A percentile compares a stretch with the other conserved stretches of the same genome.
Conservation (phyloP, 345 rosid genomes). For the Pistacia atlantica region DNA sequence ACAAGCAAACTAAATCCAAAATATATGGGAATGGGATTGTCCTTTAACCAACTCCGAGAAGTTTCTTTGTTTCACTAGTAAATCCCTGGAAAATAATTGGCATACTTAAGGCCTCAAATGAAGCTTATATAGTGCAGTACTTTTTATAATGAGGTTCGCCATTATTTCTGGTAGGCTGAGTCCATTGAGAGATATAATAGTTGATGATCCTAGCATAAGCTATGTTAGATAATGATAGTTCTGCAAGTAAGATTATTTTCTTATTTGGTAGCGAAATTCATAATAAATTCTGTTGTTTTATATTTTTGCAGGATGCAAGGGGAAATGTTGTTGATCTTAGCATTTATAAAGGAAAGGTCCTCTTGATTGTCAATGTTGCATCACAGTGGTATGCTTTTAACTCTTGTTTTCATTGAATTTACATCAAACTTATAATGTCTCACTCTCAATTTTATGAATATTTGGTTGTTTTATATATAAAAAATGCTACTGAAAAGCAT, state of each 20-base stretch:
- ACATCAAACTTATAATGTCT: too few relatives aligned
- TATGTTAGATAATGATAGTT: neutral
- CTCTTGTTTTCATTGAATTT: neutral
- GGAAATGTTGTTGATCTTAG: conserved; percentile 79
- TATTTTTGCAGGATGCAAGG: conserved; percentile 61
- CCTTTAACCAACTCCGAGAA: neutral
- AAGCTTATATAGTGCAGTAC: neutral
- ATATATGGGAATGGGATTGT: neutral
- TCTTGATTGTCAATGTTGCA: conserved; percentile 93
- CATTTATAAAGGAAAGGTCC: conserved; percentile 83
- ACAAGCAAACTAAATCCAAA: too few relatives aligned
- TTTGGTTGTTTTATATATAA: too few relatives aligned
- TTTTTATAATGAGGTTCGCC: neutral
- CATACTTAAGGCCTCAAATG: neutral
- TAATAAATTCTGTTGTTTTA: neutral
- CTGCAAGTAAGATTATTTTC: neutral
- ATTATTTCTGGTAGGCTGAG: too few relatives aligned
- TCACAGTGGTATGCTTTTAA: conserved; percentile 68
- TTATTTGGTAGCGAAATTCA: neutral
- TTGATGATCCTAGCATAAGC: neutral
- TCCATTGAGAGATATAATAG: neutral
- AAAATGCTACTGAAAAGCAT: too few relatives aligned
- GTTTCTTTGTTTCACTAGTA: neutral
- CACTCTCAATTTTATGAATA: too few relatives aligned
- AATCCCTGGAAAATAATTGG: neutral